Evolutionary conservation across 441 rosid genomes (phyloP).

Genomic region (Daphne laureola): DNA sequence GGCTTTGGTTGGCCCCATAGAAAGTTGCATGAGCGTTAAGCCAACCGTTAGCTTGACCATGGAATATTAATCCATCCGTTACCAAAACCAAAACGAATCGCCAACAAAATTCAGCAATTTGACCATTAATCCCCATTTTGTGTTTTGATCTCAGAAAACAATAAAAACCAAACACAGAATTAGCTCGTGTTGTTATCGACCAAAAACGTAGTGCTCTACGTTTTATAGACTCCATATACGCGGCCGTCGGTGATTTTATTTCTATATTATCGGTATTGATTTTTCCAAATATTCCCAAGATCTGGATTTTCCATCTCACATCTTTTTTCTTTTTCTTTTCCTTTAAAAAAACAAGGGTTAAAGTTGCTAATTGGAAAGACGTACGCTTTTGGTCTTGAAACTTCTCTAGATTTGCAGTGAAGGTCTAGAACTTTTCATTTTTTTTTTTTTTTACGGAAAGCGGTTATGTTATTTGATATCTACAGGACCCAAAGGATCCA

Average conservation of each 20-base stretch:
- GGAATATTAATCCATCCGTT: conserved; percentile 18
- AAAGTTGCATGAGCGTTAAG: conserved; percentile 62
- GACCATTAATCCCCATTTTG: conserved; percentile 8
- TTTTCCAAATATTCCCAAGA: too few species aligned
- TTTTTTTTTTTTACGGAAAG: too few species aligned
- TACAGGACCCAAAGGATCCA: too few species aligned
- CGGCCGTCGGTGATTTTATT: conserved; percentile 34
- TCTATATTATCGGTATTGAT: not conserved
- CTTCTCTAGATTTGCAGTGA: too few species aligned
- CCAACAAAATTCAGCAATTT: conserved; percentile 16
- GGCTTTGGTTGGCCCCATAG: conserved; percentile 74
- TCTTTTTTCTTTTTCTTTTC: too few species aligned
- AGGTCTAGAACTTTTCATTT: too few species aligned
- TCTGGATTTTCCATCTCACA: too few species aligned
- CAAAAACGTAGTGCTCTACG: conserved; percentile 4
- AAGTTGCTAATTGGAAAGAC: too few species aligned
- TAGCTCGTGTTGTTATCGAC: not conserved
- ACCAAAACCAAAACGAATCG: conserved; percentile 18
- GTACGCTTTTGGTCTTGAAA: too few species aligned
- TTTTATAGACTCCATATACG: conserved; percentile 16
- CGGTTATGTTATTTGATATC: too few species aligned
- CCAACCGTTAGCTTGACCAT: conserved; percentile 36
- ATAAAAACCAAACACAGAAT: conserved; percentile 1
- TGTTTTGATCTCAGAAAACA: conserved; percentile 11
- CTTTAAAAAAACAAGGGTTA: too few species aligned